phyloP scores from a whole-genome alignment of 352 stramenopile genomes.

The Phytopythium helicoides region DNA sequence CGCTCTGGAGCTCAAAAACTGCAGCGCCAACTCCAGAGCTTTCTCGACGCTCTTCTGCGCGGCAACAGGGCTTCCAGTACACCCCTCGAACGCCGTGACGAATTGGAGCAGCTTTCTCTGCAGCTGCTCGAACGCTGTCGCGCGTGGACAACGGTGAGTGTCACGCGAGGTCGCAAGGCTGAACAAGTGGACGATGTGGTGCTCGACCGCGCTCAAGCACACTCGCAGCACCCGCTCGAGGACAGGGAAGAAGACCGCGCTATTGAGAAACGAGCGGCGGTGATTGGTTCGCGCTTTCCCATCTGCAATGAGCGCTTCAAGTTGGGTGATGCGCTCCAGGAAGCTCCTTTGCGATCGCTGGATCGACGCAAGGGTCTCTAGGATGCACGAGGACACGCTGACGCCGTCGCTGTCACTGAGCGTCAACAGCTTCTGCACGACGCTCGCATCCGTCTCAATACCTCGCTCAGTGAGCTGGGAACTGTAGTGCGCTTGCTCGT shows the following conservation, averaged over 20 bases:
- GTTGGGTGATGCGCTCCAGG: constrained; percentile 22
- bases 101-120: constrained; percentile 67
- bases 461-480: background rate
- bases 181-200: constrained; percentile 47
- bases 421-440: constrained; percentile 28
- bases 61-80: constrained; percentile 31
- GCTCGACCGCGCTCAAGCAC: constrained; percentile 39
- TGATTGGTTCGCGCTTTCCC: constrained; percentile 59
- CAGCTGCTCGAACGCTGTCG: constrained; percentile 34
- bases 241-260: constrained; percentile 42
- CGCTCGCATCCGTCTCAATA: constrained; percentile 4
- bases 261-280: constrained; percentile 51
- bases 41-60: constrained; percentile 58
- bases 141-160: constrained; percentile 9
- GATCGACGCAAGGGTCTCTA: constrained; percentile 47
- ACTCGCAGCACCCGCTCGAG: constrained; percentile 44
- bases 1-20: constrained; percentile 48
- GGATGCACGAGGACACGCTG: constrained; percentile 57
- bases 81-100: constrained; percentile 68
- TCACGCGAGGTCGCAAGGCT: constrained; percentile 7
- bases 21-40: constrained; percentile 44
- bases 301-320: constrained; percentile 28
- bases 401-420: constrained; percentile 57
- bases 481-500: no score
- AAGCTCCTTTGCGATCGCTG: constrained; percentile 37